phyloP scores from a whole-genome alignment of 345 rosid species.

The Cardamine chenopodiifolia region DNA sequence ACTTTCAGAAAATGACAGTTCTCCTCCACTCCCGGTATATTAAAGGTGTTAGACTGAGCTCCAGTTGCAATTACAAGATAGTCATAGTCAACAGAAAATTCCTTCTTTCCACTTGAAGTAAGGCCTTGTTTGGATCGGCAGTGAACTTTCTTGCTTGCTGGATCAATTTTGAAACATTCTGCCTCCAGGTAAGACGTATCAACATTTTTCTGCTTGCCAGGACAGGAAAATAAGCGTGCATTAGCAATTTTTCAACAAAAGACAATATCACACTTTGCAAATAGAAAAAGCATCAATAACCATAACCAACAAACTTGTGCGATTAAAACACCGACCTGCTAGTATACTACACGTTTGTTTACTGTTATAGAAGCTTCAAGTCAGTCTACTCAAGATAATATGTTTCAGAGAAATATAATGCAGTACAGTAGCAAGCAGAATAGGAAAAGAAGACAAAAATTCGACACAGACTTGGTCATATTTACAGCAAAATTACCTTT shows the following conservation, averaged over 20 bases:
- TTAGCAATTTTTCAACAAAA: constrained; percentile 11
- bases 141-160: constrained; percentile 70
- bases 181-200: constrained; percentile 72
- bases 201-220: constrained; percentile 54
- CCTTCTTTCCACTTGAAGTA: constrained; percentile 59
- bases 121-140: constrained; percentile 60
- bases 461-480: not conserved
- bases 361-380: not conserved
- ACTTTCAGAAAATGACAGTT: constrained; percentile 95
- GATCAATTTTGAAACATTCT: constrained; percentile 88
- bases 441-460: not conserved
- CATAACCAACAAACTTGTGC: not conserved
- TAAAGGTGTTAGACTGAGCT: constrained; percentile 90
- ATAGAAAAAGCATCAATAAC: constrained; percentile 12
- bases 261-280: not conserved
- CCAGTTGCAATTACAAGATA: constrained; percentile 96
- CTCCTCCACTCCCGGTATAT: constrained; percentile 92
- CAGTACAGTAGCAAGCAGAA: not conserved
- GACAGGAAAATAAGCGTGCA: not conserved
- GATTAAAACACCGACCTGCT: not conserved
- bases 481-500: constrained; percentile 53
- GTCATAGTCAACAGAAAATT: constrained; percentile 81
- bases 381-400: not conserved
- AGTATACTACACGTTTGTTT: not conserved
- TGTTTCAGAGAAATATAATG: constrained; percentile 13